Evolutionary conservation across 1,139 yeast species (phyloP).

Genomic region (Blastobotrys ciferrii): DNA sequence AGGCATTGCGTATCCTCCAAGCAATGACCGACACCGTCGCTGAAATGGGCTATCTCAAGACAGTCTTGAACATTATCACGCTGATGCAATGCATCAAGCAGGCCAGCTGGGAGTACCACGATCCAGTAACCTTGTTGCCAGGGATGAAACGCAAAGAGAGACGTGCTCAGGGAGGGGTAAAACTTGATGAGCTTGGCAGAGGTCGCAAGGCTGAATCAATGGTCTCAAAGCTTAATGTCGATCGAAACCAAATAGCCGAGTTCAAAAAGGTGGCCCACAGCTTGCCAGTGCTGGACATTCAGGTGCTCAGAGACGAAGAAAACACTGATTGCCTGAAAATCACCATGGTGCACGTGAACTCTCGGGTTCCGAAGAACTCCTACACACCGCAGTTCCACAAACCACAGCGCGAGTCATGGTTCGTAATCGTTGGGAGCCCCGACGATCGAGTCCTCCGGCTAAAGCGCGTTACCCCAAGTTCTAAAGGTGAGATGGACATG

Average conservation of each 20-base stretch:
- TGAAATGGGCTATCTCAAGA: conserved; percentile 68
- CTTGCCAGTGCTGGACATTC: conserved; percentile 47
- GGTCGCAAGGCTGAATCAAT: conserved; percentile 31
- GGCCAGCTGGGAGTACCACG: conserved; percentile 81
- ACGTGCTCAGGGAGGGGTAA: conserved; percentile 13
- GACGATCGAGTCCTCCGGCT: conserved; percentile 12
- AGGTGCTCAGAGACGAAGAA: conserved; percentile 29
- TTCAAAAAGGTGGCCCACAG: conserved; percentile 44
- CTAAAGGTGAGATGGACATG: conserved; percentile 5
- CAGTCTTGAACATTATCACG: conserved; percentile 59
- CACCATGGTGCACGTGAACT: conserved; percentile 47
- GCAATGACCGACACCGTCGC: conserved; percentile 90
- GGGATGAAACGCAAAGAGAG: conserved; percentile 47
- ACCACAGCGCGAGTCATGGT: conserved; percentile 93
- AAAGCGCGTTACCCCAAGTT: conserved; percentile 9
- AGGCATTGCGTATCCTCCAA: conserved; percentile 87
- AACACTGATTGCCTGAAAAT: conserved; percentile 42
- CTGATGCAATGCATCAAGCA: conserved; percentile 89
- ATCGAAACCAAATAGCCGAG: conserved; percentile 32
- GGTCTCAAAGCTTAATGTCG: conserved; percentile 38
- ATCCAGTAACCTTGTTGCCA: conserved; percentile 66
- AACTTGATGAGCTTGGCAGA: conserved; percentile 20
- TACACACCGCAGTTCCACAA: conserved; percentile 84
- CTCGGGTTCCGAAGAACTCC: conserved; percentile 47
- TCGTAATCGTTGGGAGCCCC: conserved; percentile 51